Conservation (phyloP, 768 basidiomycete species). For the Sporobolomyces pararoseus region DNA sequence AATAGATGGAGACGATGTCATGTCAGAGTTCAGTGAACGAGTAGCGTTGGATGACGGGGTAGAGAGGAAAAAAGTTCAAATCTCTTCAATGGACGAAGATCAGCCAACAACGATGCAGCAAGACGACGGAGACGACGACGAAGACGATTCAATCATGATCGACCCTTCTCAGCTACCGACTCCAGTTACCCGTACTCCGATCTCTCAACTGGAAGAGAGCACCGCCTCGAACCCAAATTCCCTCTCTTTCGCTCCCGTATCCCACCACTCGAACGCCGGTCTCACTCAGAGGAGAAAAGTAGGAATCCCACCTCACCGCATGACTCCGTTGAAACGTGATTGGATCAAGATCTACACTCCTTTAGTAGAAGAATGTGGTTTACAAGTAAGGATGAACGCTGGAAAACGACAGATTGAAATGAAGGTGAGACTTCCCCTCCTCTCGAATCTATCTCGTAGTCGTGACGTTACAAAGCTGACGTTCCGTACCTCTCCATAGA, state of each 20-base stretch:
- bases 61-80: conserved; percentile 8
- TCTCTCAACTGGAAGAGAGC: conserved; percentile 14
- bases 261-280: conserved; percentile 20
- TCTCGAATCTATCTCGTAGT: too few relatives aligned
- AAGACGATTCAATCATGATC: conserved; percentile 46
- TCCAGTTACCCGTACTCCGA: conserved; percentile 50
- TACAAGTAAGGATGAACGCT: conserved; percentile 97
- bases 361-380: conserved; percentile 83
- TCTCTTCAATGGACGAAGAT: not conserved
- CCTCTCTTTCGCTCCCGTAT: conserved; percentile 55
- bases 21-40: conserved; percentile 33
- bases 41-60: conserved; percentile 31
- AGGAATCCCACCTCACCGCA: conserved; percentile 89
- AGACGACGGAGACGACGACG: conserved; percentile 43
- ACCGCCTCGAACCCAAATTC: conserved; percentile 59
- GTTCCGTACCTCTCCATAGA: conserved; percentile 52
- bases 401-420: conserved; percentile 84
- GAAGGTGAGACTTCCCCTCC: conserved; percentile 67
- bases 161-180: conserved; percentile 48
- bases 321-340: conserved; percentile 94
- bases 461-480: too few relatives aligned
- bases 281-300: conserved; percentile 77
- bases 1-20: conserved; percentile 19
- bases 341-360: conserved; percentile 96
- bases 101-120: not conserved